Evolutionary conservation across 2,329 filamentous ascomycete species (phyloP).

Genomic region (Aspergillus versicolor): DNA sequence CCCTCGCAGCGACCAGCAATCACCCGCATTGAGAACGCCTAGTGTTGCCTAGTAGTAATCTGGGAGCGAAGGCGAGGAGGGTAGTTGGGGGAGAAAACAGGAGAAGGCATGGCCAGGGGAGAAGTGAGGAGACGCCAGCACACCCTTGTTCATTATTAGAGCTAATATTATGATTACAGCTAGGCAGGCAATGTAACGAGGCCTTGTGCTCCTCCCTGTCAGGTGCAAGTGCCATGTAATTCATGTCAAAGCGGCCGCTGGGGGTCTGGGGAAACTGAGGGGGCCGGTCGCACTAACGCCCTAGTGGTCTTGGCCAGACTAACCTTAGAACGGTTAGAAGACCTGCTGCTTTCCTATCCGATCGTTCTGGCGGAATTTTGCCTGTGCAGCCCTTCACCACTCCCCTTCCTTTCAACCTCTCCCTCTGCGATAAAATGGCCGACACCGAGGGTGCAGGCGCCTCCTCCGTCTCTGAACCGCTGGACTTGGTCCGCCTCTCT

Average conservation of each 20-base stretch:
- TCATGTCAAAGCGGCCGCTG: not conserved
- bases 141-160: not conserved
- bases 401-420: not conserved
- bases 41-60: not conserved
- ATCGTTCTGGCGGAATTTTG: not conserved
- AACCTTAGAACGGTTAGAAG: no score
- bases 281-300: not conserved
- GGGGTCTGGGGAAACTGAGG: slow-evolving; percentile 6
- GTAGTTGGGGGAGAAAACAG: not conserved
- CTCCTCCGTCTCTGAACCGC: slow-evolving; percentile 78
- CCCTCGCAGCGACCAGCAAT: slow-evolving; percentile 26
- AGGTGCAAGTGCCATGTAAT: not conserved
- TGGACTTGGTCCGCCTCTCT: slow-evolving; percentile 91
- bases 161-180: not conserved
- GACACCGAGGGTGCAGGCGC: slow-evolving; percentile 72
- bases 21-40: slow-evolving; percentile 21
- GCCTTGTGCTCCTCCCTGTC: not conserved
- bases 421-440: slow-evolving; percentile 61
- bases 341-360: not conserved
- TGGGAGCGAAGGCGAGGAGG: not conserved
- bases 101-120: not conserved
- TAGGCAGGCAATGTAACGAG: not conserved
- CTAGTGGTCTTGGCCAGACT: not conserved
- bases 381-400: not conserved
- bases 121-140: not conserved